A percentile compares a stretch with the other conserved stretches of the same genome.
Conservation (phyloP, 163 green algal species). For the Volvox carteri region DNA sequence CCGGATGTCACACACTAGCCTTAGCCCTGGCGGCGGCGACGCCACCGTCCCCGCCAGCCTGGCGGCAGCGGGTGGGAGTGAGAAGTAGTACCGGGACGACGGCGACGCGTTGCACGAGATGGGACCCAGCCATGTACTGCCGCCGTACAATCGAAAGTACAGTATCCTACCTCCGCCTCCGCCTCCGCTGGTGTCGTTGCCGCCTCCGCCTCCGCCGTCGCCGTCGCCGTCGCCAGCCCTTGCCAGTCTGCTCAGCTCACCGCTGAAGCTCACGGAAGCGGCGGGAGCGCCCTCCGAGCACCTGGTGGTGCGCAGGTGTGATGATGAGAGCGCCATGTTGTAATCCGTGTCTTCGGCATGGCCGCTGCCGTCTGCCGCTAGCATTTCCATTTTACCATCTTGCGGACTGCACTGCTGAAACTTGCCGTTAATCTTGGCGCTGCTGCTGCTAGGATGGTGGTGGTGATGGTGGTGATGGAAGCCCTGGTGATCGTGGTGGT, state of each 20-base stretch:
- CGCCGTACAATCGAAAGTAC: conserved; percentile 10
- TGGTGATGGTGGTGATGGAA: not conserved
- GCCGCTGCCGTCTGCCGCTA: not conserved
- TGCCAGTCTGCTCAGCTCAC: no score
- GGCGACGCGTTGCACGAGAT: conserved; percentile 17
- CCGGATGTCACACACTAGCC: conserved; percentile 51
- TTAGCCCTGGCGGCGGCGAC: not conserved
- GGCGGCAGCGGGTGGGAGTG: not conserved
- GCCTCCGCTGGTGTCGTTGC: not conserved
- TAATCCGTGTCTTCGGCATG: not conserved
- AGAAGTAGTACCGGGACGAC: conserved; percentile 30
- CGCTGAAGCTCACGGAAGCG: no score
- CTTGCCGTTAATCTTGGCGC: no score
- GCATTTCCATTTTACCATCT: no score
- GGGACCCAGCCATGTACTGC: not conserved
- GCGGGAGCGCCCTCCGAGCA: not conserved
- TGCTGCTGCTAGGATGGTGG: no score
- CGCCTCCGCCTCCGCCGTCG: not conserved
- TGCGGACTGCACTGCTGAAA: no score
- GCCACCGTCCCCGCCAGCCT: not conserved
- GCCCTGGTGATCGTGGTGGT: not conserved
- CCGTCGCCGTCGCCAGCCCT: not conserved
- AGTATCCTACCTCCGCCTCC: not conserved
- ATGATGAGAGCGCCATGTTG: not conserved
- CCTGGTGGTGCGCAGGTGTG: not conserved